Evolutionary conservation across 768 basidiomycete genomes (phyloP), one percentile per base, ranked within the genome.

Genomic region (Crucibulum laeve): DNA sequence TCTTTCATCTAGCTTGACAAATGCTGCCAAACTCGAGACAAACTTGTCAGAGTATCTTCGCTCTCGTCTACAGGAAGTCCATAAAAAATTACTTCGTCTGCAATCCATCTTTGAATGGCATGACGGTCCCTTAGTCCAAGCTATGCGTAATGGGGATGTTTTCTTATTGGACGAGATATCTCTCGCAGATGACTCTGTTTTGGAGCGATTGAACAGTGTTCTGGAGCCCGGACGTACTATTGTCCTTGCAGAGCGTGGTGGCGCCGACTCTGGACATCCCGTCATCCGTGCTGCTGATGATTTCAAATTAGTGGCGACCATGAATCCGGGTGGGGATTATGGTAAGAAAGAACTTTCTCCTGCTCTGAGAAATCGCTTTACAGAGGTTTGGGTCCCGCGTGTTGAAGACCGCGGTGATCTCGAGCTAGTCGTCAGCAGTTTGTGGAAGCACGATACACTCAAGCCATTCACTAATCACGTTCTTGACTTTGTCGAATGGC

Each of bases 271-370:
- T 8, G 83, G 82, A 24, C 73, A 84, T 49, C 78, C 84, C 23
- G 71, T 74, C 5, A 70, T 98, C 32, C 68, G 64, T 15, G 94
- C 92, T 5, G 59, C 67, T 5, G 65, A 74, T 3, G 66, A 65
- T 1, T 99, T 99, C 74, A 86, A 93, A 59, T 80, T 99, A 26
- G 71, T 97, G 0, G 92, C 96, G 2, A 98, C 96, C 2, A 99
- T 99, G 96, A 99, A 99, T 60, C 96, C 96, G 0, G 96, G 96
- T 15, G 96, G 96, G 11, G 96, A 99, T 57, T 98, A 94, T 54
- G 96, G 96, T 18, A 99, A 99, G 72, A 99, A 98, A 60, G 96
- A 99, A 58, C 70, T 99, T 2, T 98, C 96, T 1, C 95, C 94
- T 24, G 96, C 96, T 0, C 70, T 99, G 28, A 82, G 96, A 15